These are phyloP conservation scores for Diplodia corticola DNA, from an alignment of 2,329 filamentous ascomycete genomes.

Conservation along the genomic window DNA sequence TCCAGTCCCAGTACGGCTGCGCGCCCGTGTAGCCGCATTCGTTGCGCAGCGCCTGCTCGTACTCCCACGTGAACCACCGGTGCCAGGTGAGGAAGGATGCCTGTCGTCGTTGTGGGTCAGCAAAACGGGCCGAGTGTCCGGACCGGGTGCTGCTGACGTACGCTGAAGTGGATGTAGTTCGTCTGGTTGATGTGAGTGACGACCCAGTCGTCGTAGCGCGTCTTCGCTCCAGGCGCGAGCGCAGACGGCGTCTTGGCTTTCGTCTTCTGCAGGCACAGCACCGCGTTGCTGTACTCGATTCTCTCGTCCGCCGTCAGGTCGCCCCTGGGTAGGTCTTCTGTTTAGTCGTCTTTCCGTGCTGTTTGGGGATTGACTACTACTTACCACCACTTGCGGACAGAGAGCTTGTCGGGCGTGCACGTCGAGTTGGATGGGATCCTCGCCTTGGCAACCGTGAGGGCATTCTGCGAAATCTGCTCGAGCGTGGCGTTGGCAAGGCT, in stretches of 20 bases:
- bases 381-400: conserved; percentile 14
- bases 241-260: conserved; percentile 33
- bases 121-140: too few relatives aligned
- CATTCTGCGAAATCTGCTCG: conserved; percentile 6
- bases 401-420: conserved; percentile 9
- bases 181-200: conserved; percentile 40
- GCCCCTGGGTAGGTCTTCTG: neutral
- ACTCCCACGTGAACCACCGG: conserved; percentile 45
- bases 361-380: neutral
- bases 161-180: conserved; percentile 36
- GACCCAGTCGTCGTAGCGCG: conserved; percentile 41
- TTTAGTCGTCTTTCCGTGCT: neutral
- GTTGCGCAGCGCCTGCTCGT: conserved; percentile 44
- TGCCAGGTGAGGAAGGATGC: conserved; percentile 44
- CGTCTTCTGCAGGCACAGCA: conserved; percentile 37
- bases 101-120: conserved; percentile 24
- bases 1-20: conserved; percentile 42
- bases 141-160: conserved; percentile 22
- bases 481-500: conserved; percentile 6
- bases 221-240: conserved; percentile 35
- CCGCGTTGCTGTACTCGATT: conserved; percentile 38
- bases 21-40: conserved; percentile 47
- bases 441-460: conserved; percentile 14
- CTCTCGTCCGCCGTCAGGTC: conserved; percentile 28
- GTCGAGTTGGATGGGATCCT: neutral